These are phyloP conservation scores for Boletus sp. DNA, from an alignment of 768 basidiomycete species.

Conservation along the genomic window DNA sequence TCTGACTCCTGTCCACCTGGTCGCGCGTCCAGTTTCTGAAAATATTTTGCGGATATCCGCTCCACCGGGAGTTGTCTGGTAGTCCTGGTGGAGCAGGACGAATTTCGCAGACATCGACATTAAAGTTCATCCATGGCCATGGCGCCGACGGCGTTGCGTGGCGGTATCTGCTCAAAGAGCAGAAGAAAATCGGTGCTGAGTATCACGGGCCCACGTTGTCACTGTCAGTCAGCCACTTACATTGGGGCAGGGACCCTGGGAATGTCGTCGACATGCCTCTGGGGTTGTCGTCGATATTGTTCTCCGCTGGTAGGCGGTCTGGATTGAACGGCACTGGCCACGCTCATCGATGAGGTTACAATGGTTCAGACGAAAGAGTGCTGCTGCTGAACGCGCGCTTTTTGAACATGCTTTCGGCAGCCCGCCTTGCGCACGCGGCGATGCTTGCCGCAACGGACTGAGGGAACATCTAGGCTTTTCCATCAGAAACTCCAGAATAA, in stretches of 20 bases:
- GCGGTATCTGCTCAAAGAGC: slow-evolving; percentile 21
- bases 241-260: slow-evolving; percentile 20
- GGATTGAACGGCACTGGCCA: not conserved
- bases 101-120: slow-evolving; percentile 11
- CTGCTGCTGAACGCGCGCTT: not conserved
- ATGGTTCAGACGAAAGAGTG: not conserved
- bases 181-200: not conserved
- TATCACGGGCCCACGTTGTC: not conserved
- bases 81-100: not conserved
- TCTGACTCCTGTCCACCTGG: slow-evolving; percentile 39
- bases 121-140: slow-evolving; percentile 40
- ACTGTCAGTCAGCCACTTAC: slow-evolving; percentile 11
- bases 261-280: not conserved
- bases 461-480: slow-evolving; percentile 2
- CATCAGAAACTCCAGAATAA: slow-evolving; percentile 16
- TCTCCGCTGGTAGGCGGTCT: not conserved
- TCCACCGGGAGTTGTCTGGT: slow-evolving; percentile 23
- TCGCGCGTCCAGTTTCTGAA: slow-evolving; percentile 54
- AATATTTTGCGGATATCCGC: slow-evolving; percentile 46
- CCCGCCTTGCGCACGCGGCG: not conserved
- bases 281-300: not conserved
- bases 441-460: not conserved
- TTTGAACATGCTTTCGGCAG: not conserved
- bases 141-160: slow-evolving; percentile 39
- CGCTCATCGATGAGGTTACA: slow-evolving; percentile 4